A percentile compares a stretch with the other conserved stretches of the same genome.
Evolutionary conservation across 495 filamentous ascomycete species (phyloP).

Genomic region (Podospora pseudoanserina): DNA sequence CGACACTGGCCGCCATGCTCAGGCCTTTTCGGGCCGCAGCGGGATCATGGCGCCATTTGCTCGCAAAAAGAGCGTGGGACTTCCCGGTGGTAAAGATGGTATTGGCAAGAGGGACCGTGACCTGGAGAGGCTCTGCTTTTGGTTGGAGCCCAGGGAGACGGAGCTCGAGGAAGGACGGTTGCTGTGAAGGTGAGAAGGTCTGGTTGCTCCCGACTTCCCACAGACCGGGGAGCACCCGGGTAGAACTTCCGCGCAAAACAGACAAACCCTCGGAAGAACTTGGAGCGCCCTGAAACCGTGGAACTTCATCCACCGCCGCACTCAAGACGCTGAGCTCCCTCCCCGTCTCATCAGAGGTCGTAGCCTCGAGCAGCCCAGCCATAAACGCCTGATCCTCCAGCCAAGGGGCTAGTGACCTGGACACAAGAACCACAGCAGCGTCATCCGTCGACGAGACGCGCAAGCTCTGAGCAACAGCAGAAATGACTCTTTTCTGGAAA

Average conservation of each 20-base stretch:
- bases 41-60: constrained; percentile 47
- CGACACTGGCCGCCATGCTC: constrained; percentile 16
- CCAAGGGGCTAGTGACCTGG: constrained; percentile 35
- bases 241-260: constrained; percentile 32
- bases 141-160: constrained; percentile 5
- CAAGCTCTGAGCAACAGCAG: constrained; percentile 3
- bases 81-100: constrained; percentile 72
- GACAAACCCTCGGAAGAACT: constrained; percentile 40
- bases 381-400: constrained; percentile 39
- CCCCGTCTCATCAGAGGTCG: constrained; percentile 9
- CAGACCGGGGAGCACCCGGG: constrained; percentile 34
- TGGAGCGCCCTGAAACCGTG: constrained; percentile 19
- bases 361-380: constrained; percentile 24
- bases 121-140: constrained; percentile 22
- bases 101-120: constrained; percentile 65
- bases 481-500: constrained; percentile 8
- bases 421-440: constrained; percentile 37
- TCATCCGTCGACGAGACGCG: constrained; percentile 8
- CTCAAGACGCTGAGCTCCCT: constrained; percentile 28
- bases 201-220: constrained; percentile 21
- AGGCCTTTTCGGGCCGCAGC: constrained; percentile 10
- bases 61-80: constrained; percentile 56
- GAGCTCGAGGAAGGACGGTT: constrained; percentile 18
- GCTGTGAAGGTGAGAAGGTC: background rate
- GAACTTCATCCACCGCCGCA: constrained; percentile 39